A percentile compares a stretch with the other conserved stretches of the same genome.
Conservation (phyloP, 805 yeast species). For the Kodamaea leandrae region DNA sequence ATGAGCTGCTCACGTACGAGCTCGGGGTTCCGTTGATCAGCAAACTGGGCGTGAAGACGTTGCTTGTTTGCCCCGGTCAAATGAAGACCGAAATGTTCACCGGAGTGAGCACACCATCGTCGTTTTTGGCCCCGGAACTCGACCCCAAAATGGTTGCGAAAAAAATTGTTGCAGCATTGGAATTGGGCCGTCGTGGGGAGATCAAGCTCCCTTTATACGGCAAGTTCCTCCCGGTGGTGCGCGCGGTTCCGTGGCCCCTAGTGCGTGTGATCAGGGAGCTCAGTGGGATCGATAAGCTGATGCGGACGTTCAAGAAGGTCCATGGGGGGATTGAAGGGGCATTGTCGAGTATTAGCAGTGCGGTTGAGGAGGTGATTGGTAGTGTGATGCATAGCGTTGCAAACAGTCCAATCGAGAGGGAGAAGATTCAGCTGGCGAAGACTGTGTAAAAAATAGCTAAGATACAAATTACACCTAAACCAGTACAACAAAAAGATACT, state of each 20-base stretch:
- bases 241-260: constrained; percentile 72
- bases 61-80: constrained; percentile 87
- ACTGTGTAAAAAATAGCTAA: too few species aligned
- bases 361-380: background rate
- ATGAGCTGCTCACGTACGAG: constrained; percentile 75
- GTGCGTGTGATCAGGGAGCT: constrained; percentile 51
- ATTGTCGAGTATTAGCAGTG: background rate
- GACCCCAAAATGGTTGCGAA: constrained; percentile 66
- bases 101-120: constrained; percentile 71
- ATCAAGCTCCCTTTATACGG: constrained; percentile 77
- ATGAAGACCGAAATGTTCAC: constrained; percentile 71
- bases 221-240: constrained; percentile 64
- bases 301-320: constrained; percentile 23
- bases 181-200: constrained; percentile 63
- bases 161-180: constrained; percentile 53
- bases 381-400: too few species aligned
- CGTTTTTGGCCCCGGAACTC: constrained; percentile 76
- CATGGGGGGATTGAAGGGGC: background rate
- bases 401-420: too few species aligned
- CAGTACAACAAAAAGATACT: too few species aligned
- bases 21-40: constrained; percentile 50
- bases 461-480: too few species aligned
- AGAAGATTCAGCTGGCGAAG: too few species aligned
- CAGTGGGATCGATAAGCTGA: constrained; percentile 66
- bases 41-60: constrained; percentile 58